Base-by-base conservation (phyloP, 441 rosid genomes). In the Corymbia calophylla region DNA sequence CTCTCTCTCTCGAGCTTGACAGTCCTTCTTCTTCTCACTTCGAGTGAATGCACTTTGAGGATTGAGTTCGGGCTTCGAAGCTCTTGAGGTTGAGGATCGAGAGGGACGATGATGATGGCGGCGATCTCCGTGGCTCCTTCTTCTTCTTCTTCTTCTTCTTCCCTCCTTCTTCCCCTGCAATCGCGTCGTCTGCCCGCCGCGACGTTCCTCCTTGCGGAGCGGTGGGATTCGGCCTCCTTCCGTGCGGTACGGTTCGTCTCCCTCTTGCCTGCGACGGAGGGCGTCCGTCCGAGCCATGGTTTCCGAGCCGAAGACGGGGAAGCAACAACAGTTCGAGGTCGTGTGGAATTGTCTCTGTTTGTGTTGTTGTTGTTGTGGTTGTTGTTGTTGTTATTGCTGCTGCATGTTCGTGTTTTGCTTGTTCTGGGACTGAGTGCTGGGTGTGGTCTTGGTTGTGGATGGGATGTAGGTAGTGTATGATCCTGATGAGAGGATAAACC, bases 401-500 rank as follows among this genome's bases (percentile, higher is more conserved):
- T 87, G 48, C 44, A 60, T 81, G 62, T 29, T 9, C 39, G 35
- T 35, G 47, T 56, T 44, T 44, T 56, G 70, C 47, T 48, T 27
- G 53, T 49, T 84, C 10, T 31, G 68, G 29, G 16, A 5, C 31
- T 73, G 84, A 39, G 84, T 39, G 51, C 0, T 73, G 84, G n/a
- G 84, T 39, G 84, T 35, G 54, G 64, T 64, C 87, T 62, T 91
- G 82, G 68, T 82, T 93, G 86, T 86, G 89, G 90, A 87, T 44
- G 66, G 66, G 47, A 58, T 88, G 89, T 92, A 98, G 99, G 87
- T 98, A 88, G 97, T 94, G 85, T 98, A 95, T 92, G 95, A 98
- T 92, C 97, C 96, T 90, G 98, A 97, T 86, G 99, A 94, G 93
- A 96, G 94, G 92, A 77, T 95, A 23, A 96, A 96, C 93, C 95